These are phyloP conservation scores for Xylaria cubensis DNA, from an alignment of 495 filamentous ascomycete genomes.

Conservation along the genomic window DNA sequence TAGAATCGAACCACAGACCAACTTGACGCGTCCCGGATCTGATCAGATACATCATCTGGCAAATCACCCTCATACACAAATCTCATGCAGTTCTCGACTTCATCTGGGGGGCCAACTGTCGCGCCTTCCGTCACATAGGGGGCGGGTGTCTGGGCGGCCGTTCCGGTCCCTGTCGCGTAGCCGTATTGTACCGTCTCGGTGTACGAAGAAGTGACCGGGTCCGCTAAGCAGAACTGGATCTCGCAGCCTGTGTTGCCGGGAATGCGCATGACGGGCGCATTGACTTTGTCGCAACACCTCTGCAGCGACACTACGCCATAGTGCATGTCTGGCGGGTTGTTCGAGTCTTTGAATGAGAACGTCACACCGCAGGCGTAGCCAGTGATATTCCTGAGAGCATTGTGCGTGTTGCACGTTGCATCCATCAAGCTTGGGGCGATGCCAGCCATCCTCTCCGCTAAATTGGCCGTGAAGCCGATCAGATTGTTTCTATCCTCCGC, in stretches of 20 bases:
- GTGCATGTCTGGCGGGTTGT: constrained; percentile 36
- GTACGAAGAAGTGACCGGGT: constrained; percentile 26
- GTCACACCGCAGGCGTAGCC: constrained; percentile 35
- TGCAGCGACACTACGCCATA: constrained; percentile 36
- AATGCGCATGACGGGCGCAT: constrained; percentile 33
- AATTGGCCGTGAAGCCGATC: neutral
- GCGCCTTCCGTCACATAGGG: constrained; percentile 25
- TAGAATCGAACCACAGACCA: constrained; percentile 33
- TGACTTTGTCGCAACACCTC: constrained; percentile 31
- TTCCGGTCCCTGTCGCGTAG: constrained; percentile 27
- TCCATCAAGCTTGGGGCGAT: constrained; percentile 25
- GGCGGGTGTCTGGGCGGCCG: constrained; percentile 25
- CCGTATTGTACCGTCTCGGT: constrained; percentile 21
- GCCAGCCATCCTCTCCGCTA: constrained; percentile 27
- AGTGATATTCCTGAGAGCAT: constrained; percentile 35
- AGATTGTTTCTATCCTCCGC: neutral
- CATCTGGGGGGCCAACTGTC: neutral
- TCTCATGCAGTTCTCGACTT: constrained; percentile 30
- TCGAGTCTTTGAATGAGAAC: constrained; percentile 30
- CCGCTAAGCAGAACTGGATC: constrained; percentile 35
- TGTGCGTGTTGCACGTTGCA: constrained; percentile 37
- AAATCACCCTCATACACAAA: constrained; percentile 37
- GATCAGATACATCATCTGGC: constrained; percentile 27
- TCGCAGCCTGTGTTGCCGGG: constrained; percentile 39
- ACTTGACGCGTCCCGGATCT: constrained; percentile 20